A percentile compares a stretch with the other conserved stretches of the same genome.
Evolutionary conservation across 2,329 filamentous ascomycete genomes (phyloP).

Genomic region (Lomentospora prolificans): DNA sequence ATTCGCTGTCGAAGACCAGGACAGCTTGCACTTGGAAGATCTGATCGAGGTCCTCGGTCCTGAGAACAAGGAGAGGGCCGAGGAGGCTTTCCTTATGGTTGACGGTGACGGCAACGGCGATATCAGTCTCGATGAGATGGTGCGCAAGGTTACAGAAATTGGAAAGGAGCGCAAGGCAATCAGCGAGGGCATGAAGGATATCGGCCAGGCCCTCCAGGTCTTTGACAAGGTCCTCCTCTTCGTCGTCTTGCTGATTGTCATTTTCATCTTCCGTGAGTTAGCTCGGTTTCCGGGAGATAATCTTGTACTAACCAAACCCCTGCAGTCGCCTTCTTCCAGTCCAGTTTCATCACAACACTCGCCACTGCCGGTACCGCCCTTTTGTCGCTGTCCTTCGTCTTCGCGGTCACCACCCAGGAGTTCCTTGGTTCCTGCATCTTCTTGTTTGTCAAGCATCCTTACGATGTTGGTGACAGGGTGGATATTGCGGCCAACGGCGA

Average conservation of each 20-base stretch:
- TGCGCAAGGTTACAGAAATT: conserved; percentile 74
- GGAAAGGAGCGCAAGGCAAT: conserved; percentile 83
- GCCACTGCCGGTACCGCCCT: conserved; percentile 86
- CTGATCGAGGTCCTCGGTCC: conserved; percentile 78
- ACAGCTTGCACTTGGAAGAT: conserved; percentile 70
- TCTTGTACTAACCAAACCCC: conserved; percentile 2
- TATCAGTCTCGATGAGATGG: conserved; percentile 91
- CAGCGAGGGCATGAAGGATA: conserved; percentile 89
- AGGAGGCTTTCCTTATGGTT: conserved; percentile 72
- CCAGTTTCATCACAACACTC: conserved; percentile 73
- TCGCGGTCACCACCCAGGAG: conserved; percentile 84
- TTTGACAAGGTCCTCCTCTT: conserved; percentile 79
- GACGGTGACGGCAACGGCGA: conserved; percentile 89
- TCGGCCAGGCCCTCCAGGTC: conserved; percentile 85
- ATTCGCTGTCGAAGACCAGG: conserved; percentile 82
- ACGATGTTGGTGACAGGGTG: conserved; percentile 89
- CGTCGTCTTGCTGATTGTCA: conserved; percentile 67
- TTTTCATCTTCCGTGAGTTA: conserved; percentile 69
- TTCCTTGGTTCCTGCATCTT: conserved; percentile 98
- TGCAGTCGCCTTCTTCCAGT: conserved; percentile 75
- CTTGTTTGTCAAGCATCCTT: conserved; percentile 96
- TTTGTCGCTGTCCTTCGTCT: conserved; percentile 93
- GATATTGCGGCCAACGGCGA: conserved; percentile 54
- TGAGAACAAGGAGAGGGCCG: conserved; percentile 64
- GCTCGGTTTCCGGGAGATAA: not conserved